phyloP scores from a whole-genome alignment of 2,329 filamentous ascomycete genomes.

The Diaporthe ilicicola region DNA sequence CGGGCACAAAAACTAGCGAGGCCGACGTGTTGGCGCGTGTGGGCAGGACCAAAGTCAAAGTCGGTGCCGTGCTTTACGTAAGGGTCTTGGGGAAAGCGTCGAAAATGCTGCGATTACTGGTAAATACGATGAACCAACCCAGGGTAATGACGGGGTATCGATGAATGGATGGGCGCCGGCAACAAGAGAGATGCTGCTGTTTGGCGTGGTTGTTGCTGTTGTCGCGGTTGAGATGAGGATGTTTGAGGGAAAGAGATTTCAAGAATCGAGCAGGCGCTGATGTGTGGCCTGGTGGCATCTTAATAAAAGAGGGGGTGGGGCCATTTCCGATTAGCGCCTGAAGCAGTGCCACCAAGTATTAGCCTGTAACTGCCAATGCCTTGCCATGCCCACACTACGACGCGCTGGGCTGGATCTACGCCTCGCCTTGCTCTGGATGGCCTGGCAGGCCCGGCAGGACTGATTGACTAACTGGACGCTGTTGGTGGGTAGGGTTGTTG shows the following conservation, averaged over 20 bases:
- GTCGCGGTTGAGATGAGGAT: neutral
- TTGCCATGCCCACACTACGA: neutral
- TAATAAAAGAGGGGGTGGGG: slow-evolving; percentile 19
- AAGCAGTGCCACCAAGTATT: neutral
- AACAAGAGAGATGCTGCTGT: slow-evolving; percentile 9
- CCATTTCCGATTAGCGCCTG: slow-evolving; percentile 16
- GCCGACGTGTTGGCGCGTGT: slow-evolving; percentile 20
- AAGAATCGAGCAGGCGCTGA: neutral
- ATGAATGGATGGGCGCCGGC: slow-evolving; percentile 11
- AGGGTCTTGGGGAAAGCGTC: slow-evolving; percentile 2
- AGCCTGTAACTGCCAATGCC: slow-evolving; percentile 21
- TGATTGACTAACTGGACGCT: neutral
- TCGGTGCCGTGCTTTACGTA: slow-evolving; percentile 20
- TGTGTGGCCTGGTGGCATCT: slow-evolving; percentile 10
- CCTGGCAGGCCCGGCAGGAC: neutral
- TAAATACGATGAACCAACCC: neutral
- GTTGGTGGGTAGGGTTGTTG: neutral
- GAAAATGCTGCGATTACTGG: slow-evolving; percentile 31
- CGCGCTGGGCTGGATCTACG: neutral
- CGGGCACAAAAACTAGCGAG: slow-evolving; percentile 10
- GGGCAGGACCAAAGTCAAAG: slow-evolving; percentile 18
- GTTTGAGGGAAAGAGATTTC: slow-evolving; percentile 23
- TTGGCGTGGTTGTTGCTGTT: slow-evolving; percentile 14
- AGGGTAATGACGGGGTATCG: slow-evolving; percentile 13
- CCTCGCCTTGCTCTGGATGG: neutral